Base-by-base conservation (phyloP, 2,329 filamentous ascomycete species). In the Thelonectria blattea region DNA sequence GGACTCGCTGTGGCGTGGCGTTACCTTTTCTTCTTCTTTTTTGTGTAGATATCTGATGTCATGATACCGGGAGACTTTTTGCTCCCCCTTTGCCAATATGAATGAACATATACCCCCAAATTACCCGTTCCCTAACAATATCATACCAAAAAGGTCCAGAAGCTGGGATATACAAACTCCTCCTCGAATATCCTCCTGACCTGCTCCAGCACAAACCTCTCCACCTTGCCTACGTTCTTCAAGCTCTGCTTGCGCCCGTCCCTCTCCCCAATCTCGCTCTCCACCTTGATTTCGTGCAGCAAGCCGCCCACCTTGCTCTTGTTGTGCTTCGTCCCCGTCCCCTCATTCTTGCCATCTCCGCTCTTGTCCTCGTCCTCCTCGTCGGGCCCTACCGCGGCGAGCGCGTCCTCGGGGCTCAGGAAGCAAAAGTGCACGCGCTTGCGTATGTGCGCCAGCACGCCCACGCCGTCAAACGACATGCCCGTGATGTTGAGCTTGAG, bases 161-260 rank as follows among this genome's bases (percentile, higher is more conserved):
- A 98, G 76, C 93, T 97, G 46, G 95, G 95, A 79, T 96, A 98
- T 63, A 98, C 93, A 79, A 98, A 95, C 76, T 99, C 95, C 74
- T 98, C 95, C 78, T 99, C 95, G 72, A 99, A 98, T 69, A 99
- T 98, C 72, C 93, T 87, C 73, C 94, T 88, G 63, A 99, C 95
- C 78, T 98, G 94, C 75, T 98, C 94, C 61, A 99, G 83, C 58
- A 99, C 92, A 75, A 99, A 99, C 71, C 92, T 91, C 80, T 99
- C 95, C 59, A 99, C 95, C 82, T 99, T 99, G 60, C 95, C 94
- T 51, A 99, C 94, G 75, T 99, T 99, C 83, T 97, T 98, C 61
- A 99, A 80, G 48, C 94, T 95, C 79, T 97, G 94, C 79, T 95
- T 97, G 24, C 92, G 92, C 61, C 91, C 89, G 71, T 96, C 93